phyloP scores from a whole-genome alignment of 192 early-diverging fungal species.

The Kappamyces sp. region DNA sequence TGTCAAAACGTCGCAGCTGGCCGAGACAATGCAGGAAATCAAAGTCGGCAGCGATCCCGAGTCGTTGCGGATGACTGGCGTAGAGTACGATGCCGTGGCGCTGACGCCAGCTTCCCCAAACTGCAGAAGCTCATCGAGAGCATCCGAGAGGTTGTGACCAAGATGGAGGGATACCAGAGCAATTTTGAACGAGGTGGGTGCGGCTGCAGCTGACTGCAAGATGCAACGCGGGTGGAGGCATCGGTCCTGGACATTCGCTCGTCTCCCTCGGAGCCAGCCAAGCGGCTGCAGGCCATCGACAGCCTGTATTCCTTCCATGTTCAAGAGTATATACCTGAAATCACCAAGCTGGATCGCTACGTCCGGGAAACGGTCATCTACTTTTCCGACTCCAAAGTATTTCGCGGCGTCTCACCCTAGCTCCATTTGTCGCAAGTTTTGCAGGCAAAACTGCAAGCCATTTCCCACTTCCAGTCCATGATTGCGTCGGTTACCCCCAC shows the following conservation, averaged over 20 bases:
- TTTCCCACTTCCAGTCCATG: constrained; percentile 31
- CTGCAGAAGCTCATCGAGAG: constrained; percentile 13
- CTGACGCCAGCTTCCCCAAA: constrained; percentile 16
- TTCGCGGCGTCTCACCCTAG: background rate
- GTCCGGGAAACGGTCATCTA: constrained; percentile 16
- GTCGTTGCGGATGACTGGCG: constrained; percentile 14
- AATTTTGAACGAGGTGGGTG: constrained; percentile 22
- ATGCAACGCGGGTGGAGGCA: constrained; percentile 27
- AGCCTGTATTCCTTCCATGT: constrained; percentile 34
- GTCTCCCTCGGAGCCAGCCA: background rate
- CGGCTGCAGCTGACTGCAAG: background rate
- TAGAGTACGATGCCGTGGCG: constrained; percentile 21
- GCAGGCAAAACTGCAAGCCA: constrained; percentile 22
- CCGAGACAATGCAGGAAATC: constrained; percentile 24
- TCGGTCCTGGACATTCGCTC: constrained; percentile 21
- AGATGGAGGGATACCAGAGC: constrained; percentile 17
- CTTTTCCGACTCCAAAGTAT: constrained; percentile 24
- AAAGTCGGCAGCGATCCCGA: constrained; percentile 30
- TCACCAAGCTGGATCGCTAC: constrained; percentile 19
- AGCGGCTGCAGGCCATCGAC: constrained; percentile 31
- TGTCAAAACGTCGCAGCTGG: constrained; percentile 17
- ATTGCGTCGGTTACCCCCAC: constrained; percentile 26
- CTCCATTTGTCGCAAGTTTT: constrained; percentile 23
- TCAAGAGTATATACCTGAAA: constrained; percentile 35
- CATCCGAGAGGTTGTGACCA: constrained; percentile 10